Evolutionary conservation across 2,329 filamentous ascomycete species (phyloP).

Genomic region (Ascochyta koolunga): DNA sequence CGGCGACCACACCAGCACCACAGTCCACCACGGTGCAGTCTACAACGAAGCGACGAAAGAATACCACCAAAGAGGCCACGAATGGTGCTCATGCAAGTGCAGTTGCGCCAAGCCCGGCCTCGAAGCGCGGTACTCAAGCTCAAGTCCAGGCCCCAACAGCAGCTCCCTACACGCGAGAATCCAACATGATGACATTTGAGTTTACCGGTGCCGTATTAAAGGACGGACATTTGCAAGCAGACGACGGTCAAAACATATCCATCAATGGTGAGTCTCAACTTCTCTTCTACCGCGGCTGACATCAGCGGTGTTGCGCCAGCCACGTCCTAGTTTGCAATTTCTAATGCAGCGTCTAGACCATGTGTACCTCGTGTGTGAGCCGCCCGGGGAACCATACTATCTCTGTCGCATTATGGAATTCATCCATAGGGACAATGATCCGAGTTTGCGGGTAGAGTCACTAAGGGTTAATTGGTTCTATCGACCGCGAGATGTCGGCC

Average conservation of each 20-base stretch:
- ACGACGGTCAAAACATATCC: constrained; percentile 84
- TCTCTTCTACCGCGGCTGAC: constrained; percentile 30
- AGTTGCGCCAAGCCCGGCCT: constrained; percentile 49
- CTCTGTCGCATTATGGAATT: constrained; percentile 99
- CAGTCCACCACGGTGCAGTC: constrained; percentile 43
- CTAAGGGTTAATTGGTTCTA: constrained; percentile 98
- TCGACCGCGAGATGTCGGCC: constrained; percentile 91
- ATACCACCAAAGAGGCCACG: constrained; percentile 55
- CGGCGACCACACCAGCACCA: constrained; percentile 59
- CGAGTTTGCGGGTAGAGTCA: constrained; percentile 76
- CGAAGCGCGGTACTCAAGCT: constrained; percentile 45
- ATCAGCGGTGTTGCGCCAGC: constrained; percentile 36
- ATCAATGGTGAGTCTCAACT: constrained; percentile 73
- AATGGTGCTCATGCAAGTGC: constrained; percentile 44
- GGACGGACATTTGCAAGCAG: constrained; percentile 80
- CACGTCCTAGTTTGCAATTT: constrained; percentile 34
- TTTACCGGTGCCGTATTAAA: constrained; percentile 71
- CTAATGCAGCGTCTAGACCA: constrained; percentile 65
- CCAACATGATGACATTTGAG: constrained; percentile 90
- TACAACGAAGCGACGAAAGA: constrained; percentile 80
- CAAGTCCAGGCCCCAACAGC: constrained; percentile 47
- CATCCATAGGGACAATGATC: constrained; percentile 74
- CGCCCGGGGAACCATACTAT: constrained; percentile 97
- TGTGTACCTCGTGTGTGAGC: constrained; percentile 96
- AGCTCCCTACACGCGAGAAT: constrained; percentile 61